Evolutionary conservation across 2,329 filamentous ascomycete species (phyloP).

Genomic region (Davidsoniella neocaledoniae): DNA sequence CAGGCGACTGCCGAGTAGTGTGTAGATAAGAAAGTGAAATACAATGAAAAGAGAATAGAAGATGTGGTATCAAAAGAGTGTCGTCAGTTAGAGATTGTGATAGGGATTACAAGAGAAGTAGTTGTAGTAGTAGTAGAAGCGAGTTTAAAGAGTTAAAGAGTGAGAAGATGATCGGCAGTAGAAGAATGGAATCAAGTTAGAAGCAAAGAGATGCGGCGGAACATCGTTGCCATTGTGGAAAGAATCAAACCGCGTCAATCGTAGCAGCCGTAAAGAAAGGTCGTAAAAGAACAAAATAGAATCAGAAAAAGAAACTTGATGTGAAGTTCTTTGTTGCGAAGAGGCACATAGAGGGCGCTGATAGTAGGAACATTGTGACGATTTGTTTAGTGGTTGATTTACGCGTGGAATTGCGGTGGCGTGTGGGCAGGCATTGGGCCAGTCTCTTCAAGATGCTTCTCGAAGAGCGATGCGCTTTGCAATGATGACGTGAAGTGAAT

Average conservation of each 20-base stretch:
- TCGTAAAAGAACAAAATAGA: conserved; percentile 5
- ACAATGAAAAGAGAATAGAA: background rate
- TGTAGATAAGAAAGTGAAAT: background rate
- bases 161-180: background rate
- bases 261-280: conserved; percentile 12
- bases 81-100: background rate
- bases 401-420: conserved; percentile 7
- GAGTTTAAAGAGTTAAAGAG: background rate
- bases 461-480: conserved; percentile 15
- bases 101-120: background rate
- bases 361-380: background rate
- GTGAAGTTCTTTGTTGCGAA: background rate
- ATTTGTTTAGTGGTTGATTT: background rate
- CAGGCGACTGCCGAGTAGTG: conserved; percentile 5
- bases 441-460: conserved; percentile 21
- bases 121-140: background rate
- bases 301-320: background rate
- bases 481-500: conserved; percentile 24
- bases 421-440: conserved; percentile 23
- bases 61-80: conserved; percentile 1
- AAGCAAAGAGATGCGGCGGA: background rate
- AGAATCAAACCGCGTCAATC: conserved; percentile 5
- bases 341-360: background rate
- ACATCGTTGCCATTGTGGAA: conserved; percentile 1
- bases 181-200: background rate